Evolutionary conservation across 805 yeast genomes (phyloP), one percentile per base, ranked within the genome.

Genomic region (Saccharomycopsis olivae): DNA sequence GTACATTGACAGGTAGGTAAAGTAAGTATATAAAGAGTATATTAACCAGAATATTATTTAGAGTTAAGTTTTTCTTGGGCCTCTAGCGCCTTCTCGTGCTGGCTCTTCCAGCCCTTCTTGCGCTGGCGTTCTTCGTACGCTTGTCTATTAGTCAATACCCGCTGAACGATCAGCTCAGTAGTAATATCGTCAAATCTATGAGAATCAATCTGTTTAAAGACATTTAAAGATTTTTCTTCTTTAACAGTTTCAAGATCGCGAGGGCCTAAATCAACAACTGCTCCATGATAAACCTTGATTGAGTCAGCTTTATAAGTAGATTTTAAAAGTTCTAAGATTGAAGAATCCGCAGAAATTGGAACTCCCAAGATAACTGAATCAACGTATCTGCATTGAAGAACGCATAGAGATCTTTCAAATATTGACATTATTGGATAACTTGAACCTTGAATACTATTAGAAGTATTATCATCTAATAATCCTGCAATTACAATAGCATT

Each of bases 391-490:
- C 96, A 86, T 58, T 89, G 96, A 51, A 92, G 62, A 5, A 87
- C 88, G 57, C 96, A 86, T 45, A 92, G 62, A 0, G 88, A 70
- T 45, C 97, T 71, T 58, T 92, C 97, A 45, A 80, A 73, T 15
- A 83, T 51, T 52, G 83, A 86, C 96, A 92, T 92, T 29, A 87
- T 75, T 20, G 95, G 94, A 52, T 75, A 74, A 49, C 75, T 75
- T 37, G 67, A 59, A 15, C 87, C 88, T 51, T 75, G 72, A 51
- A 65, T 60, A 37, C 50, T 53, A 56, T 71, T 78, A 46, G 71
- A 75, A 37, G 67, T 70, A 33, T 46, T 54, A 55, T 78, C 92
- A 53, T 69, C 73, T 49, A 69, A 73, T 17, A 85, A 54, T 2
- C 94, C 95, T 8, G 79, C 84, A 1, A 83, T 58, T 1, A 85